Percentiles rank a stretch among this genome's conserved stretches.
phyloP scores from a whole-genome alignment of 306 rosid species.

The Aeschynomene evenia region DNA sequence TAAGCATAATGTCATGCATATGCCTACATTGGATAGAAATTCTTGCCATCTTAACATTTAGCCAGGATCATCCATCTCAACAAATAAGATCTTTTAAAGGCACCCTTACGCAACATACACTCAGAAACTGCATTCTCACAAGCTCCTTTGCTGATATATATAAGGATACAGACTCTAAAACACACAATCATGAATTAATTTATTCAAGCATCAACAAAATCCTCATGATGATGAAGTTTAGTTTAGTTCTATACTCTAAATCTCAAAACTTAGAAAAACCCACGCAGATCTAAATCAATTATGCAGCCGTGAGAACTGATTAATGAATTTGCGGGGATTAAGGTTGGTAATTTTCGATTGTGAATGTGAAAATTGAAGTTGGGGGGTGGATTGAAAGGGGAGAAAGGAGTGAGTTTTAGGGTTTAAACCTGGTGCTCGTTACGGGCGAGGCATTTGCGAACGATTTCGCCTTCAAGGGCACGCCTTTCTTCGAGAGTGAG shows the following conservation, averaged over 20 bases:
- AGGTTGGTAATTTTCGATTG: background rate
- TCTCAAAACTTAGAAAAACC: background rate
- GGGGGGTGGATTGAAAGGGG: background rate
- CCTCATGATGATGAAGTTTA: background rate
- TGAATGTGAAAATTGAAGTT: background rate
- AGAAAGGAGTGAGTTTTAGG: background rate
- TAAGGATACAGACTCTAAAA: background rate
- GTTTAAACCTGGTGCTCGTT: slow-evolving; percentile 68
- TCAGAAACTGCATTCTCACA: background rate
- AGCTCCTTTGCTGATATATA: background rate
- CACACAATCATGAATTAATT: background rate
- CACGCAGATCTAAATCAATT: background rate
- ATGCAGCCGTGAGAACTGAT: background rate
- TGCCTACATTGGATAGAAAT: background rate
- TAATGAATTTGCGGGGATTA: background rate
- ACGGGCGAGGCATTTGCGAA: slow-evolving; percentile 93
- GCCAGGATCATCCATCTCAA: background rate
- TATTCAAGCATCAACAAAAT: background rate
- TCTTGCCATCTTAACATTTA: background rate
- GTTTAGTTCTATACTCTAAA: background rate
- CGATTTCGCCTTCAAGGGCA: slow-evolving; percentile 91
- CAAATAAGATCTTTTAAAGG: background rate
- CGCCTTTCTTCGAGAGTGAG: slow-evolving; percentile 86
- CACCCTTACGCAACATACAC: background rate
- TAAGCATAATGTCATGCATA: background rate